phyloP scores from a whole-genome alignment of 768 basidiomycete species.

The Lactarius pseudohatsudake region DNA sequence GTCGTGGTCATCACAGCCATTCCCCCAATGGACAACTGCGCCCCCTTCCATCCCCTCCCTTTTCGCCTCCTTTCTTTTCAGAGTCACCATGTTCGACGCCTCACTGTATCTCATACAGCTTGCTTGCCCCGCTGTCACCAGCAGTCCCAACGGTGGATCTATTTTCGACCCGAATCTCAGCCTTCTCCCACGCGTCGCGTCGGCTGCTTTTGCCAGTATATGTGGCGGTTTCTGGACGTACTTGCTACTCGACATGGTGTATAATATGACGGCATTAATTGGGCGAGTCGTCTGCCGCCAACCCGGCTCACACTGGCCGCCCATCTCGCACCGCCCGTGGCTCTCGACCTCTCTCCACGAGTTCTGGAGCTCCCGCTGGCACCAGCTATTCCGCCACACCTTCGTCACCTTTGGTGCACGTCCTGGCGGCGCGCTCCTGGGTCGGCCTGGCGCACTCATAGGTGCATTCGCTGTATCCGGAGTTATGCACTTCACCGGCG shows the following conservation, averaged over 20 bases:
- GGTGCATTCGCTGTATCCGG: constrained; percentile 62
- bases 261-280: constrained; percentile 31
- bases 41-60: background rate
- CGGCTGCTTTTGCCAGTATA: constrained; percentile 7
- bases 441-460: constrained; percentile 29
- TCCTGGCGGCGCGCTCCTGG: constrained; percentile 41
- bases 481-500: constrained; percentile 54
- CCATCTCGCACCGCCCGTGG: no score
- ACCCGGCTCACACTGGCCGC: no score
- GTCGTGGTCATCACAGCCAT: constrained; percentile 2
- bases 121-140: constrained; percentile 1
- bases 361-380: constrained; percentile 38
- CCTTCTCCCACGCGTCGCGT: background rate
- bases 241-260: constrained; percentile 4
- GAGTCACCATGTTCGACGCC: constrained; percentile 6
- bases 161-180: no score
- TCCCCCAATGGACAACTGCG: background rate
- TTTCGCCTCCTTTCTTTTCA: background rate
- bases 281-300: no score
- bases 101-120: constrained; percentile 7
- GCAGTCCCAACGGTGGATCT: background rate
- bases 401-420: constrained; percentile 37
- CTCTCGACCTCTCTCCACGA: constrained; percentile 38
- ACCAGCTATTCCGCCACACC: constrained; percentile 30
- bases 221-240: constrained; percentile 20